Evolutionary conservation across 805 yeast species (phyloP).

Genomic region (Lachancea mirantina): DNA sequence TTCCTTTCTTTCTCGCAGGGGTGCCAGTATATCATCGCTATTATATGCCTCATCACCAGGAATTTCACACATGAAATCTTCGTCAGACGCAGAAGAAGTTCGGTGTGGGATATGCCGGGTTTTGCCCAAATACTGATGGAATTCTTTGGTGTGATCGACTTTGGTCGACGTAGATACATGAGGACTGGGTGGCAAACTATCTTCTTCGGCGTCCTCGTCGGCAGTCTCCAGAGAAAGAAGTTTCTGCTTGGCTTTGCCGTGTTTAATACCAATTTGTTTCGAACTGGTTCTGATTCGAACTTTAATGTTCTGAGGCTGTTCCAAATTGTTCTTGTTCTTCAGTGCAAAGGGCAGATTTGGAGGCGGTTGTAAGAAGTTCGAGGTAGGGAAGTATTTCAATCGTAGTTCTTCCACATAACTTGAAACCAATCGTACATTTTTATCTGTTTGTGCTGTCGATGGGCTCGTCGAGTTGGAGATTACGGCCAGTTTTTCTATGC

Average conservation of each 20-base stretch:
- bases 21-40: conserved; percentile 31
- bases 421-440: conserved; percentile 24
- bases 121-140: conserved; percentile 25
- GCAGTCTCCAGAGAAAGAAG: conserved; percentile 29
- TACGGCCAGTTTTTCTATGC: too few relatives aligned
- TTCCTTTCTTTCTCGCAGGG: conserved; percentile 20
- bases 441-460: conserved; percentile 11
- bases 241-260: conserved; percentile 32
- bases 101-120: too few relatives aligned
- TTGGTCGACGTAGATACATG: conserved; percentile 6
- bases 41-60: conserved; percentile 34
- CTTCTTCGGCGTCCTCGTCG: conserved; percentile 18
- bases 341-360: conserved; percentile 29
- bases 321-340: conserved; percentile 28
- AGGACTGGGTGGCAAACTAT: not conserved
- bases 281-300: conserved; percentile 31
- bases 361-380: conserved; percentile 31
- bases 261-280: conserved; percentile 32
- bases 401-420: conserved; percentile 30
- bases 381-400: conserved; percentile 27
- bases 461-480: not conserved
- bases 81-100: conserved; percentile 10
- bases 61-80: conserved; percentile 23
- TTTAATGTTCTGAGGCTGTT: conserved; percentile 29
- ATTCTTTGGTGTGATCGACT: conserved; percentile 30